Percentiles rank a stretch among this genome's conserved stretches.
These are phyloP conservation scores for Rubia tinctorum DNA, from an alignment of 305 asterid genomes.

Conservation along the genomic window DNA sequence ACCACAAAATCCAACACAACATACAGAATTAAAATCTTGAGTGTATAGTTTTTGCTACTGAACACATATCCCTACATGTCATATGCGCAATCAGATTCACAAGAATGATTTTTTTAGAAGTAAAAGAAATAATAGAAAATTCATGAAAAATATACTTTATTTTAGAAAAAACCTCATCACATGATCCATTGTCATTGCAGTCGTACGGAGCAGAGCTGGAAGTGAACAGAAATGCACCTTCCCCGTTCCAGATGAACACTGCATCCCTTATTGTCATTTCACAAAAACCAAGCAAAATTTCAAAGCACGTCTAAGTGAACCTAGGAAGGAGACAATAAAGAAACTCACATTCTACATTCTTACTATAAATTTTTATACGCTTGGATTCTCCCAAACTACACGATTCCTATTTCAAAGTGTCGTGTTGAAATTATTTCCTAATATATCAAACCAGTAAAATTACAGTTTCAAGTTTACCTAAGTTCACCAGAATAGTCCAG, in stretches of 20 bases:
- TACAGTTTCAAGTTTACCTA: conserved; percentile 40
- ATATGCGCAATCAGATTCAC: neutral
- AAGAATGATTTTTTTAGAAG: conserved; percentile 4
- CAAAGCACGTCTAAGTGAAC: too few relatives aligned
- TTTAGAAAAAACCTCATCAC: conserved; percentile 77
- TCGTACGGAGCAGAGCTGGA: conserved; percentile 97
- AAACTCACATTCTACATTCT: neutral
- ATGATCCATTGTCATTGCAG: conserved; percentile 76
- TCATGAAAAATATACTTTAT: conserved; percentile 20
- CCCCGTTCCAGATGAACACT: conserved; percentile 81
- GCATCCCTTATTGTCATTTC: conserved; percentile 58
- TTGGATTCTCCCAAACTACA: neutral
- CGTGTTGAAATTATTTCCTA: neutral
- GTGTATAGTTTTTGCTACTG: too few relatives aligned
- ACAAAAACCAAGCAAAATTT: neutral
- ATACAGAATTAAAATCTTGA: too few relatives aligned
- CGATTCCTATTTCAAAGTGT: neutral
- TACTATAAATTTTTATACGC: neutral
- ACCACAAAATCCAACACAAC: too few relatives aligned
- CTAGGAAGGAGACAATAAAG: neutral
- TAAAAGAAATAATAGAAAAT: neutral
- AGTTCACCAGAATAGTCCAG: conserved; percentile 84
- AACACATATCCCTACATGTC: too few relatives aligned
- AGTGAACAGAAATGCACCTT: conserved; percentile 93
- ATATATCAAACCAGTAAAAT: neutral